Evolutionary conservation across 345 rosid species (phyloP), one percentile per base, ranked within the genome.

Genomic region (Brassica rapa): DNA sequence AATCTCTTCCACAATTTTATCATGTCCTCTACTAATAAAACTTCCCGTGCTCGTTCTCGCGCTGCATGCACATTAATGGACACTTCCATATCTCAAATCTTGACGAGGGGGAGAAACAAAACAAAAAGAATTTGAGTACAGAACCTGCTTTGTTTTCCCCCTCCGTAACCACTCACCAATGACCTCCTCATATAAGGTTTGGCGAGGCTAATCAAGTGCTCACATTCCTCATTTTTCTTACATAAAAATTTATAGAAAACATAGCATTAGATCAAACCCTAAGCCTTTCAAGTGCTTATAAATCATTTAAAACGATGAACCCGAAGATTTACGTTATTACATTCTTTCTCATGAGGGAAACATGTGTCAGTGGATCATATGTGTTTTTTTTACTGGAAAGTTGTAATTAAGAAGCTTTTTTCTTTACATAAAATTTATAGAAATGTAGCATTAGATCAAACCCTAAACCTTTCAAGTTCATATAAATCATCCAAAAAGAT

Each of bases 11-110:
- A 94, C 77, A 23, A 75, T 77, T 77, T 92, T 82, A 74, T 94
- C 97, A 15, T 86, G 86, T 25, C 97, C 97, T 88, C 97, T 87
- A 0, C 51, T 6, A 29, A 94, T 82, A 84, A 86, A 94, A 12
- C 93, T 85, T 27, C 97, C 97, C 27, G 91, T 39, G 98, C 91
- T 6, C 98, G 87, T 43, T 84, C 93, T 72, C 97, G 0, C 49
- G 49, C 49, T 41, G 49, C 37, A 33, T 94, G 21, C 57, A 61
- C 25, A 15, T 39, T 16, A 4, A n/a, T 71, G 23, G 8, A 33
- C 41, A 24, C 10, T 23, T 46, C 46, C 46, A 41, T 2, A 3
- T 41, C 46, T 41, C 46, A 41, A 41, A 41, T 46, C 53, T 46
- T 46, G 53, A 4, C 6, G 0, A 3, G 16, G 53, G 53, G 6